Percentiles rank a stretch among this genome's conserved stretches.
Evolutionary conservation across 441 rosid genomes (phyloP).

Genomic region (Eugenia klotzschiana): DNA sequence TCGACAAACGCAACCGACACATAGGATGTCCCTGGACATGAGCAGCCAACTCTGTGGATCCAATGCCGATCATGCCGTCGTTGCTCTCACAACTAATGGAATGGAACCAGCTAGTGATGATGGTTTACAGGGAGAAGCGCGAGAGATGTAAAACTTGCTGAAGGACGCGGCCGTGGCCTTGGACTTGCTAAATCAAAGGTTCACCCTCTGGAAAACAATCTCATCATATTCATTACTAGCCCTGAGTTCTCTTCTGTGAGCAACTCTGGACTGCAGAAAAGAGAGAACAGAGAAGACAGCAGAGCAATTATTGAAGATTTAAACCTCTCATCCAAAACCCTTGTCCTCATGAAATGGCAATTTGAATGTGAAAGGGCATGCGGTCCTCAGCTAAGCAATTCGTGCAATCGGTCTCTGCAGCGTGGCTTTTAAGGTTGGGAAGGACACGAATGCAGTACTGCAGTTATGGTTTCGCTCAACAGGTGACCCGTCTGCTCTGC

Average conservation of each 20-base stretch:
- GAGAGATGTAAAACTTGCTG: background rate
- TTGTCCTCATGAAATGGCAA: background rate
- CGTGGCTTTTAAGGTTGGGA: background rate
- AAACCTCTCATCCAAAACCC: background rate
- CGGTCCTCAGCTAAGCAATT: background rate
- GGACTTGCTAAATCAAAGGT: background rate
- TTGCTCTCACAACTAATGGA: background rate
- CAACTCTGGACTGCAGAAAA: background rate
- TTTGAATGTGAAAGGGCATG: background rate
- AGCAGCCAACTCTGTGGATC: background rate
- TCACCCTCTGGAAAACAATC: background rate
- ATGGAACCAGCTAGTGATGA: background rate
- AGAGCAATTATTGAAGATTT: background rate
- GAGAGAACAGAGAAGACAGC: background rate
- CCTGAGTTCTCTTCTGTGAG: background rate
- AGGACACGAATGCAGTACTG: background rate
- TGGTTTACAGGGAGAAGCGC: background rate
- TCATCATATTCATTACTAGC: background rate
- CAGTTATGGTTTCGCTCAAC: constrained; percentile 7
- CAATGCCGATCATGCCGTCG: background rate
- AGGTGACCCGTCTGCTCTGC: background rate
- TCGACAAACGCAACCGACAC: background rate
- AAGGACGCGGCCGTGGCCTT: background rate
- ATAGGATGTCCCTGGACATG: background rate
- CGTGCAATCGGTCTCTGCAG: background rate